Base-by-base conservation (phyloP, 169 alveolate species). In the Amoebophrya sp. region DNA sequence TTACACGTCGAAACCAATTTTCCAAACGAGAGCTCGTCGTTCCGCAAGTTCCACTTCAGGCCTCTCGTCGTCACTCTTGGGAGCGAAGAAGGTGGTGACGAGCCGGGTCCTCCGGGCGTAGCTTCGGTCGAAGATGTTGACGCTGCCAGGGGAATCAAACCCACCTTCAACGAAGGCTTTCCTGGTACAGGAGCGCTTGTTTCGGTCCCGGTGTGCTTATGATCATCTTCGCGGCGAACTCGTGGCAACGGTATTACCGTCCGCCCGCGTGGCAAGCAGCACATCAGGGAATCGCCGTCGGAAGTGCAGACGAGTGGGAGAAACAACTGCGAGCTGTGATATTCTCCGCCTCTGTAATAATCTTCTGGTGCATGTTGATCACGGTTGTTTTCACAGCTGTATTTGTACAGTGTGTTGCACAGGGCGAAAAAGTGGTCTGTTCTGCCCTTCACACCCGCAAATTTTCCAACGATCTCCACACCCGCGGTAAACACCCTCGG, bases 391-490 rank as follows among this genome's bases (percentile, higher is more conserved):
- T n/a, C n/a, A n/a, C n/a, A n/a, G n/a, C n/a, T n/a, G n/a, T 66
- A 2, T 25, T 66, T 66, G 83, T 66, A 66, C 1, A 66, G 83
- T 25, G 83, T 66, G 83, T 66, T 18, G 83, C 83, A 66, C 35
- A 66, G 83, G 10, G 83, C 83, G 83, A 66, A 66, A 25, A 66
- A 66, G 83, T 66, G 83, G 83, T 66, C 83, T 25, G 35, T 25
- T 7, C 83, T 7, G 35, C 83, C 83, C 18, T n/a, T n/a, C 29
- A n/a, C 29, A 18, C 83, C 83, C 7, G 83, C 83, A 25, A 66
- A 66, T 25, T 66, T 66, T 18, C 83, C 83, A 1, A 66, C 35
- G 35, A 66, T 66, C 12, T 66, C 32, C 29, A 66, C 35, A 18
- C 83, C 83, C 10, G 29, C 83, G 54, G 23, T 2, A 25, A 66